Conservation (phyloP, 73 alveolate species). For the Tetrahymena borealis region DNA sequence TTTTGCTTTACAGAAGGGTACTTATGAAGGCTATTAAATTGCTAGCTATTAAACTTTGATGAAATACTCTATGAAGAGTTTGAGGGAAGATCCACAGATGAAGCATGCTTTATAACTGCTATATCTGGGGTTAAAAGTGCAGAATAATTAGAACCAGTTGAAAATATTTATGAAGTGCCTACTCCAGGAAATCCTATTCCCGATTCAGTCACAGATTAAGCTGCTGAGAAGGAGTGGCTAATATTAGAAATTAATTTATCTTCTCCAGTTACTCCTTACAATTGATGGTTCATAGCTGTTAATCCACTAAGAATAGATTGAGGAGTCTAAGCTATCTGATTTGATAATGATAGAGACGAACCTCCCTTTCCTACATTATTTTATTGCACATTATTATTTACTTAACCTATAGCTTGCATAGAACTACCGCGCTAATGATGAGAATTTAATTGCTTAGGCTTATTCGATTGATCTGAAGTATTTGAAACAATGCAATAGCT, state of each 20-base stretch:
- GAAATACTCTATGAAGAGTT: background rate
- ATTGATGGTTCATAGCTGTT: background rate
- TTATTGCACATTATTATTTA: background rate
- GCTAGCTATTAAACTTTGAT: background rate
- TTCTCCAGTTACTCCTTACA: background rate
- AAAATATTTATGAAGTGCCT: background rate
- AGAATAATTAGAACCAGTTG: no score
- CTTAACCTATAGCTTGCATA: background rate
- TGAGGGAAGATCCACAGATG: background rate
- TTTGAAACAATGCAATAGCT: background rate
- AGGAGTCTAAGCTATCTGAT: background rate
- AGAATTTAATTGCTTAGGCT: background rate
- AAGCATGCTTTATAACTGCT: background rate
- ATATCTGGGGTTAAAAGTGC: no score
- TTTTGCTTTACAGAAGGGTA: background rate
- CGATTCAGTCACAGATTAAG: background rate
- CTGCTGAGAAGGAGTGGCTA: background rate
- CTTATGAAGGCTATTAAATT: background rate
- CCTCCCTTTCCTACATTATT: background rate
- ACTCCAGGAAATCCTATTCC: background rate
- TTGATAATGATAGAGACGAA: background rate
- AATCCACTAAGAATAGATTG: background rate
- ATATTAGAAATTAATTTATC: background rate
- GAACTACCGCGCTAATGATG: background rate
- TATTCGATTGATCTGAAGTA: background rate